Evolutionary conservation across 768 basidiomycete species (phyloP).

Genomic region (Nidula microcarpa): DNA sequence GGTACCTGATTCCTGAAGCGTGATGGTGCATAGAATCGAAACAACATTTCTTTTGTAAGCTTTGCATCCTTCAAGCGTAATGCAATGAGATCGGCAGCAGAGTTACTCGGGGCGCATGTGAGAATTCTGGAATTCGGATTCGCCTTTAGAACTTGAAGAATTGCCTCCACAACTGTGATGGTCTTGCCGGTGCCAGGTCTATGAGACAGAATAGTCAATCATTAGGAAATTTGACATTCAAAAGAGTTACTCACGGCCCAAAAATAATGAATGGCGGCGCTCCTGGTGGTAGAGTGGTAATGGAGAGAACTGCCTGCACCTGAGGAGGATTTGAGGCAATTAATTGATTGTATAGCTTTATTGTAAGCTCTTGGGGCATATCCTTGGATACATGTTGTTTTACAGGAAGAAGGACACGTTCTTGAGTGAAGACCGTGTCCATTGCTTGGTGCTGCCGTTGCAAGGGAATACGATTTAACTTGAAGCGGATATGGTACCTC

Average conservation of each 20-base stretch:
- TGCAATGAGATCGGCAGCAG: constrained; percentile 60
- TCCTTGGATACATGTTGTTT: constrained; percentile 18
- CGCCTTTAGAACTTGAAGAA: constrained; percentile 41
- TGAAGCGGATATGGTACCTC: constrained; percentile 50
- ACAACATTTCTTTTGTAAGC: constrained; percentile 33
- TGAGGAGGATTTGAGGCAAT: constrained; percentile 46
- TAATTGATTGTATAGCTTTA: constrained; percentile 34
- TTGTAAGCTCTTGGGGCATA: constrained; percentile 6
- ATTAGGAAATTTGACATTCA: background rate
- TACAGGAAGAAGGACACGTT: constrained; percentile 49
- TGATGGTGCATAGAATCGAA: constrained; percentile 55
- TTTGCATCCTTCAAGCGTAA: constrained; percentile 27
- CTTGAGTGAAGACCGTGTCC: constrained; percentile 36
- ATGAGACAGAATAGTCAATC: background rate
- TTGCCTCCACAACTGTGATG: constrained; percentile 58
- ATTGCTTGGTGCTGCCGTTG: constrained; percentile 61
- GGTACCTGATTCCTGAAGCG: constrained; percentile 42
- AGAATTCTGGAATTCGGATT: constrained; percentile 42
- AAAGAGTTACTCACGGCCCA: constrained; percentile 50
- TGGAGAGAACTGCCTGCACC: constrained; percentile 43
- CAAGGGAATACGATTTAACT: constrained; percentile 51
- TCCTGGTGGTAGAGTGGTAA: constrained; percentile 39
- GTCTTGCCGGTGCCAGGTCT: constrained; percentile 71
- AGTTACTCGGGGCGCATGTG: constrained; percentile 64
- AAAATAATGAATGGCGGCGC: constrained; percentile 56